Conservation (phyloP, 495 filamentous ascomycete genomes). For the Daldinia grandis region DNA sequence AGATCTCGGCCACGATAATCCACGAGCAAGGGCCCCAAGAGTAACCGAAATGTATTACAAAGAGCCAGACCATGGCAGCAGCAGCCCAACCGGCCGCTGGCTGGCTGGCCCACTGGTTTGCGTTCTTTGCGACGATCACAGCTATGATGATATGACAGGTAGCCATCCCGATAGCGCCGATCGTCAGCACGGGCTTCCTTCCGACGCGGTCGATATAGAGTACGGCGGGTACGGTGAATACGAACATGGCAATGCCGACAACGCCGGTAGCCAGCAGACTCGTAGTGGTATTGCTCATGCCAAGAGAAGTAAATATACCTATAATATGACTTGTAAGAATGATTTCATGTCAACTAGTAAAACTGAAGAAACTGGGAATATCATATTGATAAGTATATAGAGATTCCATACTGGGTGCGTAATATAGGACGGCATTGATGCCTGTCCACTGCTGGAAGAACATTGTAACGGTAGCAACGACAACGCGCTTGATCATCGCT, state of each 20-base stretch:
- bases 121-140: constrained; percentile 71
- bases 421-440: constrained; percentile 74
- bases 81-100: constrained; percentile 77
- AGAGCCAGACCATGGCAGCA: constrained; percentile 83
- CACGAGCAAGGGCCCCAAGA: constrained; percentile 77
- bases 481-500: constrained; percentile 78
- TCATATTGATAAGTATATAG: too few relatives aligned
- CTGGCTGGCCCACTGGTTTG: constrained; percentile 65
- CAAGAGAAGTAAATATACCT: constrained; percentile 72
- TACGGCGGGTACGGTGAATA: constrained; percentile 73
- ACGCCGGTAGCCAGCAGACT: constrained; percentile 82
- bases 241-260: constrained; percentile 78
- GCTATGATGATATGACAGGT: constrained; percentile 77
- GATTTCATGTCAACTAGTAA: background rate
- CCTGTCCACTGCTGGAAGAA: constrained; percentile 82
- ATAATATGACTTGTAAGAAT: background rate
- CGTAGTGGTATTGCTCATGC: constrained; percentile 67
- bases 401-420: constrained; percentile 63
- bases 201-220: constrained; percentile 70
- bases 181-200: constrained; percentile 64
- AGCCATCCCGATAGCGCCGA: constrained; percentile 67
- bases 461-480: constrained; percentile 75
- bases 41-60: constrained; percentile 83
- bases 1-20: constrained; percentile 78
- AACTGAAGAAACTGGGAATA: background rate